Conservation (phyloP, 2,329 filamentous ascomycete genomes). For the Stachybotrys chlorohalonatus region DNA sequence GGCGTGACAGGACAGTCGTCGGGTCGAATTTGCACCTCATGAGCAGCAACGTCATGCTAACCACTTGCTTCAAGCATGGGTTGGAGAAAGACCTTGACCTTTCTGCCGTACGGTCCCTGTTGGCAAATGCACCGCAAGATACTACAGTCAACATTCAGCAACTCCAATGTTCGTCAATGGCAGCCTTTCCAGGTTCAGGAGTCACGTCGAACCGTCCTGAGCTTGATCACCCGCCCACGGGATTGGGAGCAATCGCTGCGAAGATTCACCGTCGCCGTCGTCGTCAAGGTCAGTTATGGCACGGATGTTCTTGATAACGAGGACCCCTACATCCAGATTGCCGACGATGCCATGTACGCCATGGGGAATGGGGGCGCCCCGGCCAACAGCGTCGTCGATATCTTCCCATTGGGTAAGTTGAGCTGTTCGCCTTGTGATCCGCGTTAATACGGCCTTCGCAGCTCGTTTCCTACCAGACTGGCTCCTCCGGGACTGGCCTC, state of each 20-base stretch:
- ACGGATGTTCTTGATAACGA: conserved; percentile 16
- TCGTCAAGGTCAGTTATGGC: conserved; percentile 22
- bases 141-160: conserved; percentile 32
- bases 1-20: no score
- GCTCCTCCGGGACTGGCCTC: conserved; percentile 19
- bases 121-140: conserved; percentile 34
- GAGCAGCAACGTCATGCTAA: neutral
- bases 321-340: conserved; percentile 20
- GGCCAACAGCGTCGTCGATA: conserved; percentile 30
- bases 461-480: conserved; percentile 17
- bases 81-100: conserved; percentile 37
- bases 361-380: conserved; percentile 20
- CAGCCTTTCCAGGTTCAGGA: conserved; percentile 14
- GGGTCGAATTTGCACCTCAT: neutral
- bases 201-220: conserved; percentile 9
- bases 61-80: conserved; percentile 22
- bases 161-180: conserved; percentile 20
- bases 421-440: neutral
- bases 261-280: conserved; percentile 20
- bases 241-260: conserved; percentile 17
- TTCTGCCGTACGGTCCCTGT: conserved; percentile 29
- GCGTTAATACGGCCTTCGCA: neutral
- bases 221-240: conserved; percentile 9
- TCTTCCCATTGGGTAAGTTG: conserved; percentile 27
- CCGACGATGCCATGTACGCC: conserved; percentile 20